These are phyloP conservation scores for Saprolegnia diclina DNA, from an alignment of 352 stramenopile species.

Conservation along the genomic window DNA sequence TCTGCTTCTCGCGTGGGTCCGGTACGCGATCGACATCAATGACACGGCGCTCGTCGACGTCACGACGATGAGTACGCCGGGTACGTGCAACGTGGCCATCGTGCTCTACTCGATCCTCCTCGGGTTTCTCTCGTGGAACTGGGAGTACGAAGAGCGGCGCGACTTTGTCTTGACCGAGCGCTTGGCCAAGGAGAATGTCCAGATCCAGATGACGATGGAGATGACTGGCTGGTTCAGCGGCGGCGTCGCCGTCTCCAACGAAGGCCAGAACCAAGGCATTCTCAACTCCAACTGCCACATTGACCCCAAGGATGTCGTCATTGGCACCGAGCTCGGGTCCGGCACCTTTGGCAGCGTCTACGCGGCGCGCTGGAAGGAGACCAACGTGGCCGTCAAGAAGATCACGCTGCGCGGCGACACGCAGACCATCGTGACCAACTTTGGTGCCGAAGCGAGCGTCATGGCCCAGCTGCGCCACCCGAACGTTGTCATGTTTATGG, in stretches of 20 bases:
- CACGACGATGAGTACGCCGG: constrained; percentile 50
- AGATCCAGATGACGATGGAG: constrained; percentile 86
- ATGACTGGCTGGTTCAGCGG: constrained; percentile 85
- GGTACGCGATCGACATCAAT: constrained; percentile 32
- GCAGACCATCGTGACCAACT: constrained; percentile 76
- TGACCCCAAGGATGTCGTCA: constrained; percentile 69
- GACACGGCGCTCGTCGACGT: constrained; percentile 7
- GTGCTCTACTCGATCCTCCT: constrained; percentile 76
- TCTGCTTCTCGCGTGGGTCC: constrained; percentile 66
- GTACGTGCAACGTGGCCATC: constrained; percentile 63
- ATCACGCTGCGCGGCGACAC: constrained; percentile 74
- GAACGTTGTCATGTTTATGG: constrained; percentile 89
- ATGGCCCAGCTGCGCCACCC: constrained; percentile 79
- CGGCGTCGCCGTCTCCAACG: constrained; percentile 42
- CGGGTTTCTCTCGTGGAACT: constrained; percentile 78
- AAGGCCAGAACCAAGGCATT: constrained; percentile 43
- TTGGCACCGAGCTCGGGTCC: constrained; percentile 73
- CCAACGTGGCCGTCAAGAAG: constrained; percentile 76
- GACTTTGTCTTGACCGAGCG: constrained; percentile 77
- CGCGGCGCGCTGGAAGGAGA: constrained; percentile 74
- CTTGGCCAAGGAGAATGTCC: constrained; percentile 77
- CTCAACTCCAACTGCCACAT: constrained; percentile 80
- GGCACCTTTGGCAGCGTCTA: constrained; percentile 77
- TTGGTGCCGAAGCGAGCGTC: constrained; percentile 71
- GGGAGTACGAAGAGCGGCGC: constrained; percentile 82